Evolutionary conservation across 2,329 filamentous ascomycete species (phyloP).

Genomic region (Colletotrichum siamense): DNA sequence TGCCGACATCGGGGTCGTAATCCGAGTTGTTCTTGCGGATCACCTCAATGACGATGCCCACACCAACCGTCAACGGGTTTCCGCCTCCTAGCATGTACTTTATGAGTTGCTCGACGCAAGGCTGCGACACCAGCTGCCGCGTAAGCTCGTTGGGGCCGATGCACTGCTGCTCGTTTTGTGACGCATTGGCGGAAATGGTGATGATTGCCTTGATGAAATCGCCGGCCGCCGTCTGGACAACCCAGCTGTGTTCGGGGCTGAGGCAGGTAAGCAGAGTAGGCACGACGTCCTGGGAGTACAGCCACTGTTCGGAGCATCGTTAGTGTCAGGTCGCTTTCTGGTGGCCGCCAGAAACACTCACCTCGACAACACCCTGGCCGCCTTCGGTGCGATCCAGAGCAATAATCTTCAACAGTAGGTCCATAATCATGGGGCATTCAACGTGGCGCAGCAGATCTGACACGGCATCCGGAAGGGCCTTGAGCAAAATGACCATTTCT

Average conservation of each 20-base stretch:
- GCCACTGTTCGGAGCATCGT: constrained; percentile 67
- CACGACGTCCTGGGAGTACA: constrained; percentile 88
- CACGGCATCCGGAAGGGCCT: constrained; percentile 80
- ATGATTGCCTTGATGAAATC: constrained; percentile 99
- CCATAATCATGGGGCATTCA: constrained; percentile 98
- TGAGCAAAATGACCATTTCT: constrained; percentile 93
- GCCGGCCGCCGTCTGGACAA: constrained; percentile 93
- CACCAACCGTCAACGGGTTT: constrained; percentile 92
- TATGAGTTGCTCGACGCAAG: constrained; percentile 85
- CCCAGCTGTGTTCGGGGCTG: constrained; percentile 81
- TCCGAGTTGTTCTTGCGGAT: constrained; percentile 99
- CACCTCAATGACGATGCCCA: constrained; percentile 97
- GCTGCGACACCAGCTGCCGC: constrained; percentile 86
- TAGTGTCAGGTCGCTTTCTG: constrained; percentile 4
- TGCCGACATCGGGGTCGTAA: constrained; percentile 91
- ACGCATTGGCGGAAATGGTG: constrained; percentile 97
- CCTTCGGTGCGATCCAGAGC: constrained; percentile 92
- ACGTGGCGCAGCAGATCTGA: constrained; percentile 89
- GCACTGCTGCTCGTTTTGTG: constrained; percentile 97
- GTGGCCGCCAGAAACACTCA: constrained; percentile 46
- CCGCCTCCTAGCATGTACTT: constrained; percentile 91
- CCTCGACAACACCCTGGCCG: constrained; percentile 92
- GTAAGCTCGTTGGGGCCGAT: constrained; percentile 98
- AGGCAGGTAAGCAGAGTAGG: constrained; percentile 87
- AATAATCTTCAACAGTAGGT: constrained; percentile 94